Base-by-base conservation (phyloP, 1,284 basidiomycete species). In the Stereum hirsutum region DNA sequence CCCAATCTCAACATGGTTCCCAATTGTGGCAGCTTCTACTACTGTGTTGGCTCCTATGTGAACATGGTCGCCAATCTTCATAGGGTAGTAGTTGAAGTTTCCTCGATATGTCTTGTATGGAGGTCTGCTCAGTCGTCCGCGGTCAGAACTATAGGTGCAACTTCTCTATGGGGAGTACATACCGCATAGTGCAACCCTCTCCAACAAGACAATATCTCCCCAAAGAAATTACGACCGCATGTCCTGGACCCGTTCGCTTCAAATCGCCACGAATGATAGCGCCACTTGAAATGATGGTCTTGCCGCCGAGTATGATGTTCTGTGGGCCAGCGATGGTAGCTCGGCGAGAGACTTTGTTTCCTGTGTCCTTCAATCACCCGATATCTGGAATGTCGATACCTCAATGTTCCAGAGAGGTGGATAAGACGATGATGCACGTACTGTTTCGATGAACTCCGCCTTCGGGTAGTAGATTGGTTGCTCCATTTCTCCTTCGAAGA, bases 251-350 rank as follows among this genome's bases (percentile, higher is more conserved):
- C 5, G 89, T 84, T 38, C 90, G 70, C 41, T 87, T 71, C 35
- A 96, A 67, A 58, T 97, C 93, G 0, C 93, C 93, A 36, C 93
- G 81, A 43, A 97, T 84, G 46, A 96, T 88, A 11, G 86, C 86
- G 44, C 80, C 78, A 41, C 78, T 86, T 11, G 93, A 86, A 44
- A 99, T 95, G 59, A 99, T 90, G 4, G 91, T 95, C 66, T 98
- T 98, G 32, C 95, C 96, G 27, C 91, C 92, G 2, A 99, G 79
- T 47, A 98, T 90, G 58, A 99, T 99, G 59, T 98, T 97, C 58
- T 92, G 86, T 6, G 93, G 90, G 7, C 96, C 96, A 34, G 85
- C 78, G 53, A 99, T 97, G n/a, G 81, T 83, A 7, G 92, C 90
- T 50, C 89, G 81, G 38, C 93, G 79, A 27, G 93, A 96, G 41